These are phyloP conservation scores for Chenopodium formosanum DNA, from an alignment of 148 eudicot genomes.

Conservation along the genomic window DNA sequence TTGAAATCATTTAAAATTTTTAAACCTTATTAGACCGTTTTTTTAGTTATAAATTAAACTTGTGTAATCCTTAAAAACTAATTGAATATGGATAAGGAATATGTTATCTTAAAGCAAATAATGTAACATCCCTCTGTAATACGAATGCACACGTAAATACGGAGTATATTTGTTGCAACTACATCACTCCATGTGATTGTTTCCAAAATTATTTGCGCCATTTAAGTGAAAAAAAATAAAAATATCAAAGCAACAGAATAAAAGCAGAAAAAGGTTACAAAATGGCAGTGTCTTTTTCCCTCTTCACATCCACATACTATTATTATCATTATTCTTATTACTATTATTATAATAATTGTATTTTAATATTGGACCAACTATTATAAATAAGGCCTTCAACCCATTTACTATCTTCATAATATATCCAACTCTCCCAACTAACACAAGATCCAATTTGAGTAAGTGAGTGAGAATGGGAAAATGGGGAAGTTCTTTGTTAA, in stretches of 20 bases:
- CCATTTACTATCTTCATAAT: background rate
- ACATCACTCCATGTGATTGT: background rate
- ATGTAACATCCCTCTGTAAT: background rate
- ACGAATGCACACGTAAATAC: background rate
- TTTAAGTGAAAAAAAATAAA: background rate
- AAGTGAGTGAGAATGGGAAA: slow-evolving; percentile 19
- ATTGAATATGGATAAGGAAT: no score
- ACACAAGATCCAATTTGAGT: background rate
- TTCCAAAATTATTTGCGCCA: slow-evolving; percentile 2
- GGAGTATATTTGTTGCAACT: background rate
- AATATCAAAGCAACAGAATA: background rate
- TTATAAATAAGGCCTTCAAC: slow-evolving; percentile 5
- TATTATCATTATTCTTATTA: background rate
- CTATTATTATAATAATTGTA: no score
- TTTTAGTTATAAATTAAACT: no score
- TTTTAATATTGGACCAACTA: background rate
- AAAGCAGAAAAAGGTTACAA: background rate
- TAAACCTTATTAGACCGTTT: no score
- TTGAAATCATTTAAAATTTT: no score
- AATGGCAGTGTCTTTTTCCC: background rate
- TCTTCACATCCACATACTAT: background rate
- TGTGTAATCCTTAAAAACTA: no score
- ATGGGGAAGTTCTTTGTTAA: slow-evolving; percentile 18
- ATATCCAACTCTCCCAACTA: background rate
- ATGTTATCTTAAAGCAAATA: no score